Base-by-base conservation (phyloP, 352 stramenopile species). In the Blastocystis sp. region DNA sequence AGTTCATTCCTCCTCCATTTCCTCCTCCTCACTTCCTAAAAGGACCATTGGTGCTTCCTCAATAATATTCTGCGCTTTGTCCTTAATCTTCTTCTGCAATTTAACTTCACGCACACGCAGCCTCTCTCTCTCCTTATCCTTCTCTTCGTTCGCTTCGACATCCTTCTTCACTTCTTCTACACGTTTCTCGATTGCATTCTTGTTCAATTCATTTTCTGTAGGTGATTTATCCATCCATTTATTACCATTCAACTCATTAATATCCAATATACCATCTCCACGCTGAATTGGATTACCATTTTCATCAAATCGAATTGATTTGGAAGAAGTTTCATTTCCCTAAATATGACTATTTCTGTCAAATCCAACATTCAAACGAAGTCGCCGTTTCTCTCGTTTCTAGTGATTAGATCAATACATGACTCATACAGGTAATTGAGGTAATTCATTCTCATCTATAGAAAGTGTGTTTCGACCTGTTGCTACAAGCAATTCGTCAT, bases 221-320 rank as follows among this genome's bases (percentile, higher is more conserved):
- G 91, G 80, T 66, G 17, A 78, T 66, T 6, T 79, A 90, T 62
- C 91, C 9, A 2, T 89, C 53, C 90, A 4, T 30, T 88, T 22
- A 90, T 91, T 30, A 91, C 90, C 77, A 92, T 91, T 58, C 37
- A 88, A 27, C 5, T 88, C 58, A 33, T 58, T n/a, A 24, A 88
- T 6, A 22, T 81, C 42, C 37, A 81, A 0, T 33, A 81, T 44
- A 24, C 66, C 30, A n/a, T 56, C 35, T 33, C 33, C 33, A n/a
- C 62, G 24, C 44, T 81, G 1, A 56, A 81, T 81, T n/a, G 70
- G 19, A 90, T 96, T 95, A 84, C 95, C 95, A 37, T 98, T 95
- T 44, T 98, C 95, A 91, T 98, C 94, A 89, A 98, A 98, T 76
- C 97, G 93, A 78, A 97, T 93, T 90, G 95, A 97, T 76, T 94